Base-by-base conservation (phyloP, 495 filamentous ascomycete genomes). In the Trichodelitschia bisporula region DNA sequence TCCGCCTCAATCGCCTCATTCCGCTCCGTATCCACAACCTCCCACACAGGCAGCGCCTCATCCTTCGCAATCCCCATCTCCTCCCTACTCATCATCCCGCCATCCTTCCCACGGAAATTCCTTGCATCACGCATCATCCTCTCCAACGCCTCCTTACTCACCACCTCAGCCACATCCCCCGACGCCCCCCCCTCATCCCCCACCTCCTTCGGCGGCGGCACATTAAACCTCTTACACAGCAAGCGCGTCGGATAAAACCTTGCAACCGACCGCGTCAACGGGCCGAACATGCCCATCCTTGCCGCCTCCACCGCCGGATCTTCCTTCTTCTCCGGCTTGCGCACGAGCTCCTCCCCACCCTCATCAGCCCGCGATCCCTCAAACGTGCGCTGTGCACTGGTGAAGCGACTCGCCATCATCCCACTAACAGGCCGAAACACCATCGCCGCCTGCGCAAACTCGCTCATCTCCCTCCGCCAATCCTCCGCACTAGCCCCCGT, bases 361-460 rank as follows among this genome's bases (percentile, higher is more conserved):
- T 56, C 54, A 0, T 47, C 38, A 0, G 44, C 40, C 1, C 63
- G 56, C 3, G 59, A 56, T 15, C 37, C 54, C 50, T 17, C 56
- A 47, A 4, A 51, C 46, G 1, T 1, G 54, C 50, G 3, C 3
- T 72, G 61, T 0, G 77, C 71, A 2, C 73, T 73, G 0, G 78
- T 93, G 43, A 97, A 97, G 3, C 82, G 69, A 15, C 75, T 76
- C 12, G 86, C 86, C 75, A 97, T 93, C 35, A 75, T 57, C 0
- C 78, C 79, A 17, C 73, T 74, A 59, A 90, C 72, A 1, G 86
- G 86, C 47, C 77, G 82, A 58, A 93, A 95, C 4, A 93, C 83
- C 41, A 72, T 62, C 4, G 89, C 86, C 18, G 79, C 84, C 35
- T 73, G 76, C 24, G 69, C 61, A 46, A 97, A 97, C 45, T 97